Evolutionary conservation across 331 rosid species (phyloP), one percentile per base, ranked within the genome.

Genomic region (Ulmus americana): DNA sequence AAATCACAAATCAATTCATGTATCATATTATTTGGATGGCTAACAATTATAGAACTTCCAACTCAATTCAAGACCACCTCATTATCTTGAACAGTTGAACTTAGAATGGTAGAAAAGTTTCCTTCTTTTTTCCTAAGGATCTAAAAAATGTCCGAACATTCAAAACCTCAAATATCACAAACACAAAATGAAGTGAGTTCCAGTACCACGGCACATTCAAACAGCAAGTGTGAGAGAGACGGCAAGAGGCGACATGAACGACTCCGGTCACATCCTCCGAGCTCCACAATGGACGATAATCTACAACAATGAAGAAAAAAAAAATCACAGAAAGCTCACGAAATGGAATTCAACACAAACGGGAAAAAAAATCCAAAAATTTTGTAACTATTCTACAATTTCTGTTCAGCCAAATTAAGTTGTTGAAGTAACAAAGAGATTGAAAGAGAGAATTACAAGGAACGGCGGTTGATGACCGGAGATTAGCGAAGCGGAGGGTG

Each of bases 201-300:
- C 39, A 73, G 55, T 78, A 86, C 77, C 88, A 69, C 45, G 83
- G 90, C 63, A 68, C 59, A 38, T 76, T 69, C 9, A 80, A 77
- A 45, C 86, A 67, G 22, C 86, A 65, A 43, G 79, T 62, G 51
- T 72, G 81, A 5, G 84, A 70, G 10, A 87, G 79, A 45, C 81
- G 61, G 83, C 83, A 75, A 55, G 88, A 81, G 57, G 82, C 70
- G 51, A 65, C 72, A 55, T 70, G 74, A 9, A 70, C 59, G 18
- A 42, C 64, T 69, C 79, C 72, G 45, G 53, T 61, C 12, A 62
- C 61, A 38, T 80, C 86, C 70, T 78, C 95, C 38, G 75, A 63
- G 71, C 73, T 76, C 86, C 86, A 81, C 78, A 74, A 66, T 51
- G 86, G 80, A 70, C 89, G 87, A 56, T 45, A 73, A 72, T 74